Conservation (phyloP, 2,329 filamentous ascomycete species). For the Paraconiothyrium sp. region DNA sequence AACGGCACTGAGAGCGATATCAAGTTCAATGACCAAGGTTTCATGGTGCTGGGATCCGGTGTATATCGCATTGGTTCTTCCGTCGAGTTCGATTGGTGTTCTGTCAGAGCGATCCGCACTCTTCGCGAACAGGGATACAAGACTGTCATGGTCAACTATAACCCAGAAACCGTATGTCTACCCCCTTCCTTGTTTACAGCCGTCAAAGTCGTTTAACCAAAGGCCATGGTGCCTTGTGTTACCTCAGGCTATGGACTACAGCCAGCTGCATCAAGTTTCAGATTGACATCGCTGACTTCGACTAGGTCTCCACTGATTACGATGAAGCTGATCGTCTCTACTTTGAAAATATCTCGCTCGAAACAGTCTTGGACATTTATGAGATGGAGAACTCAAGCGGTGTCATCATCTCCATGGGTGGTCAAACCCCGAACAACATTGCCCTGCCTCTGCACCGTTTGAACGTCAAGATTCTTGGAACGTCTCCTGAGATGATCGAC, state of each 20-base stretch:
- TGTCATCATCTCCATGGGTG: constrained; percentile 94
- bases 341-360: constrained; percentile 93
- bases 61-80: constrained; percentile 98
- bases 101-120: constrained; percentile 91
- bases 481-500: constrained; percentile 98
- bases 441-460: constrained; percentile 86
- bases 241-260: no score
- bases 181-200: neutral
- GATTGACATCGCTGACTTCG: neutral
- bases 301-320: constrained; percentile 79
- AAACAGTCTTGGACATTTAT: constrained; percentile 93
- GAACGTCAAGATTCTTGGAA: constrained; percentile 92
- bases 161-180: constrained; percentile 75
- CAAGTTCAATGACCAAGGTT: constrained; percentile 83
- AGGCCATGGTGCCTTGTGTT: no score
- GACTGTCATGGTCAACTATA: constrained; percentile 96
- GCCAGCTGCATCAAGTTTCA: neutral
- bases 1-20: constrained; percentile 89
- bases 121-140: constrained; percentile 85
- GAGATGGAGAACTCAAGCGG: constrained; percentile 83
- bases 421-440: constrained; percentile 98
- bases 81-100: constrained; percentile 99
- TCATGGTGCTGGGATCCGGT: constrained; percentile 96
- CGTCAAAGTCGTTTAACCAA: no score
- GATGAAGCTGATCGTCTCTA: constrained; percentile 95